Percentiles rank a stretch among this genome's conserved stretches.
Evolutionary conservation across 1,139 yeast species (phyloP).

Genomic region (Kodamaea fungicola): DNA sequence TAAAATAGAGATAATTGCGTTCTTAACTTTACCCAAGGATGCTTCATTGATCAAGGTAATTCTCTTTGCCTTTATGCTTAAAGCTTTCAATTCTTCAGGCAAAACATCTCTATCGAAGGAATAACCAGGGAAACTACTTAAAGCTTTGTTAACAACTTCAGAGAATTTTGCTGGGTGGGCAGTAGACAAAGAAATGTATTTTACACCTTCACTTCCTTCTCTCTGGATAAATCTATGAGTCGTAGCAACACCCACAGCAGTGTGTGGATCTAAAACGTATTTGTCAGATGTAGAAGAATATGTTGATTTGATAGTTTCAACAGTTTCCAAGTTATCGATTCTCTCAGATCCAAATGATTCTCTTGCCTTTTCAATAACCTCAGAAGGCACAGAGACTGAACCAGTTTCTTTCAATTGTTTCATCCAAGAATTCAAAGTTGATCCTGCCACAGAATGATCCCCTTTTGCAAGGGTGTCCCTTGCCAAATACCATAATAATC

Average conservation of each 20-base stretch:
- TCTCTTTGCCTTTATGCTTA: constrained; percentile 71
- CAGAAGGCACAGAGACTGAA: constrained; percentile 65
- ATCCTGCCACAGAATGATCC: constrained; percentile 72
- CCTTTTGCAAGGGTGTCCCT: constrained; percentile 58
- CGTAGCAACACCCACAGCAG: constrained; percentile 90
- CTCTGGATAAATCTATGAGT: constrained; percentile 57
- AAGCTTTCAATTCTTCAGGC: constrained; percentile 79
- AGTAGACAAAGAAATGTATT: constrained; percentile 82
- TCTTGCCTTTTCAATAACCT: constrained; percentile 64
- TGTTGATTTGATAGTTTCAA: constrained; percentile 66
- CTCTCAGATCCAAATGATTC: constrained; percentile 72
- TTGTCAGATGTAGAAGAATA: constrained; percentile 58
- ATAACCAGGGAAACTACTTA: constrained; percentile 62
- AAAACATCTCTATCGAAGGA: constrained; percentile 84
- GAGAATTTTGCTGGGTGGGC: constrained; percentile 99
- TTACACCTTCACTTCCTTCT: constrained; percentile 41
- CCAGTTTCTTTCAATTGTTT: constrained; percentile 70
- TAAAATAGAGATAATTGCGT: constrained; percentile 68
- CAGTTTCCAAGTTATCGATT: constrained; percentile 75
- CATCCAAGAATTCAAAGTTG: constrained; percentile 74
- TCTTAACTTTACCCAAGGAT: constrained; percentile 68
- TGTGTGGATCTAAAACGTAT: constrained; percentile 92
- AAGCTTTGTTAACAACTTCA: constrained; percentile 86
- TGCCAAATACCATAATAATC: constrained; percentile 91
- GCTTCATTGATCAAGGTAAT: constrained; percentile 72